Conservation (phyloP, 768 basidiomycete species). For the Trichaptum fuscoviolaceum region DNA sequence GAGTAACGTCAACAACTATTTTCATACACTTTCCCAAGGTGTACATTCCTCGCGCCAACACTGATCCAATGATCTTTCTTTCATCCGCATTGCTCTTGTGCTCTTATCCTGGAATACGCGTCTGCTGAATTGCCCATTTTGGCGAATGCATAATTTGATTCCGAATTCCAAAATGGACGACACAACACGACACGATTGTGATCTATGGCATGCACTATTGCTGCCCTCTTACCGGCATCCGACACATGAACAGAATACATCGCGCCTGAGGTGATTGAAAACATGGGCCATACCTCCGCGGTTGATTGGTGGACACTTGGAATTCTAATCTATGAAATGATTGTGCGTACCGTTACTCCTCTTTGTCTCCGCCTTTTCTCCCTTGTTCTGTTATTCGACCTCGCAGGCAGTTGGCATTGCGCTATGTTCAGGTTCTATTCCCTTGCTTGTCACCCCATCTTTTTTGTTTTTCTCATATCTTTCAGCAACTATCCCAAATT, state of each 20-base stretch:
- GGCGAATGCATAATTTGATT: not conserved
- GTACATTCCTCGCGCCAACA: not conserved
- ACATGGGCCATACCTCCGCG: constrained; percentile 93
- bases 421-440: not conserved
- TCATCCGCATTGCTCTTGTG: not conserved
- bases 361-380: not conserved
- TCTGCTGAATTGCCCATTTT: not conserved
- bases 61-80: not conserved
- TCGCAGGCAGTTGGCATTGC: not conserved
- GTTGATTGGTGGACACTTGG: constrained; percentile 99
- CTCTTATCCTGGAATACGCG: not conserved
- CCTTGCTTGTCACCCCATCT: not conserved
- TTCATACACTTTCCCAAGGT: not conserved
- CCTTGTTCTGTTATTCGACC: constrained; percentile 2
- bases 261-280: constrained; percentile 96
- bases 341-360: constrained; percentile 54
- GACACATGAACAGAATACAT: constrained; percentile 75
- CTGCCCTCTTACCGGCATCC: not conserved
- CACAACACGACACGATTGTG: not conserved
- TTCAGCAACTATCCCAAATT: not conserved
- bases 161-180: not conserved
- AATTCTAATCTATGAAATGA: constrained; percentile 98
- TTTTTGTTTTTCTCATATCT: not conserved
- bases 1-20: constrained; percentile 20
- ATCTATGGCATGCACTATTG: not conserved